These are phyloP conservation scores for Nakaseomyces uthaithaninus DNA, from an alignment of 1,139 yeast genomes.

Conservation along the genomic window DNA sequence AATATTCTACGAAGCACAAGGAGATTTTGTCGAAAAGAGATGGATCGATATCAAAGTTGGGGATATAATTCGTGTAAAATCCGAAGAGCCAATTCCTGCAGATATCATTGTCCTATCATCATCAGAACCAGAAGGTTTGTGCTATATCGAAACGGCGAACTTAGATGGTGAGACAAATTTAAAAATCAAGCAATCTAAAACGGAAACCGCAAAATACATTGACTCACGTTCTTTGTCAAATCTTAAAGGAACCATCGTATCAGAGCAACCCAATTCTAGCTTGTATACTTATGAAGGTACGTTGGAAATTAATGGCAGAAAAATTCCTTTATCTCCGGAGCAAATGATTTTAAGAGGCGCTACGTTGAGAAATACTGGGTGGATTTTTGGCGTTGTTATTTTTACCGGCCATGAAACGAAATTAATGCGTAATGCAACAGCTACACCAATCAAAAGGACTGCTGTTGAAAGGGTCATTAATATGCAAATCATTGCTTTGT, in stretches of 20 bases:
- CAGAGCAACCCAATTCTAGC: constrained; percentile 93
- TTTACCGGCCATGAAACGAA: constrained; percentile 98
- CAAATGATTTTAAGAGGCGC: constrained; percentile 93
- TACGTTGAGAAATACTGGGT: constrained; percentile 83
- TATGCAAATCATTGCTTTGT: constrained; percentile 80
- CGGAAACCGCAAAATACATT: constrained; percentile 68
- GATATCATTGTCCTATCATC: constrained; percentile 78
- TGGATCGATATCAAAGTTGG: constrained; percentile 93
- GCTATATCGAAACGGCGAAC: constrained; percentile 96
- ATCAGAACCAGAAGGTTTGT: constrained; percentile 96
- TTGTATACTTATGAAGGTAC: constrained; percentile 94
- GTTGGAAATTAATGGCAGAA: constrained; percentile 48
- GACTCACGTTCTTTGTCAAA: constrained; percentile 55
- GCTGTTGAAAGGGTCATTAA: constrained; percentile 95
- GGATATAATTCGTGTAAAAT: constrained; percentile 73
- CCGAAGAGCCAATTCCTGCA: constrained; percentile 93
- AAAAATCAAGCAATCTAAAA: constrained; percentile 81
- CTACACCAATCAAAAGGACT: constrained; percentile 93
- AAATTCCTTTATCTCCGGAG: constrained; percentile 76
- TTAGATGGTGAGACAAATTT: constrained; percentile 96
- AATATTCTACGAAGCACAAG: constrained; percentile 54
- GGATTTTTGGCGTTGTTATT: constrained; percentile 89
- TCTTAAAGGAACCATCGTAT: constrained; percentile 50
- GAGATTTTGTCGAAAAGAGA: constrained; percentile 54
- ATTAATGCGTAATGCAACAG: constrained; percentile 96